These are phyloP conservation scores for Leccinum cinnamomeum DNA, from an alignment of 1,284 basidiomycete genomes.

Conservation along the genomic window DNA sequence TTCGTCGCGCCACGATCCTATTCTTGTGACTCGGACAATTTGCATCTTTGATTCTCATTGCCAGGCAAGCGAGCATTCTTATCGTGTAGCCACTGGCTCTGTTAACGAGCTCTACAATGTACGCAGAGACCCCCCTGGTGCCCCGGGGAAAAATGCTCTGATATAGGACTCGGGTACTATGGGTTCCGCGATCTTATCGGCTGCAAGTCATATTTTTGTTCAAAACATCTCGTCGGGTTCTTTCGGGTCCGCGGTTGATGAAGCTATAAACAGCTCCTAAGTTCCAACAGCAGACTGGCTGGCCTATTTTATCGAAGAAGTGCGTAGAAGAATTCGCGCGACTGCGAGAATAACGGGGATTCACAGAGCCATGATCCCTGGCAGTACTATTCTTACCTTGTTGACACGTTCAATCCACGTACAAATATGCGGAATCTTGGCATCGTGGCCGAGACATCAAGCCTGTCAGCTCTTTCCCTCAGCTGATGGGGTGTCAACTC, in stretches of 20 bases:
- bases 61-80: neutral
- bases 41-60: neutral
- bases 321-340: neutral
- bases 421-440: neutral
- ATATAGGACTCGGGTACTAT: neutral
- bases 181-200: neutral
- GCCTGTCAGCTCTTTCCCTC: neutral
- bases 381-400: conserved; percentile 14
- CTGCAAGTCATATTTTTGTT: neutral
- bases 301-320: neutral
- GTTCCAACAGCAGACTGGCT: neutral
- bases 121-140: neutral
- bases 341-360: conserved; percentile 3
- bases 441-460: neutral
- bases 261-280: neutral
- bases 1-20: neutral
- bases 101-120: neutral
- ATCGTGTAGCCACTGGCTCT: neutral
- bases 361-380: neutral
- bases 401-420: conserved; percentile 2
- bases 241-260: neutral
- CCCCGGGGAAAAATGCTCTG: neutral
- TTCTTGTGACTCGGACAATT: neutral
- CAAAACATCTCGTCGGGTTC: neutral
- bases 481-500: neutral